Conservation (phyloP, 352 stramenopile genomes). For the Phytophthora uliginosa region DNA sequence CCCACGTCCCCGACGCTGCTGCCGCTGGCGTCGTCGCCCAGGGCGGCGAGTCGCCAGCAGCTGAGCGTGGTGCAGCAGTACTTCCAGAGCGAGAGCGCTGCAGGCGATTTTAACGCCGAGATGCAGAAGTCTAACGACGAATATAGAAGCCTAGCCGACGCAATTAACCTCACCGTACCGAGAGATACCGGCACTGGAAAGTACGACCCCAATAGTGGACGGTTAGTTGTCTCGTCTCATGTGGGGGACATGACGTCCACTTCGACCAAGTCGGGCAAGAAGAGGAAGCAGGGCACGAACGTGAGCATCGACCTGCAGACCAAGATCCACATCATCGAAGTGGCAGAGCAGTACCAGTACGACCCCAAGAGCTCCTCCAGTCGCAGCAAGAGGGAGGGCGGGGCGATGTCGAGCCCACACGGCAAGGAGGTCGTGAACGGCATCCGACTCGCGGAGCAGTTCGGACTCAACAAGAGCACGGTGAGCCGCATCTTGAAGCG, state of each 20-base stretch:
- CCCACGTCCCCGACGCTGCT: slow-evolving; percentile 61
- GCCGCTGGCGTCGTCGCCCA: slow-evolving; percentile 46
- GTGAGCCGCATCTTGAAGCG: slow-evolving; percentile 89
- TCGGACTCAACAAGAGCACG: slow-evolving; percentile 86
- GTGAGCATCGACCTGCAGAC: slow-evolving; percentile 86
- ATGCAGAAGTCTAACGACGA: slow-evolving; percentile 62
- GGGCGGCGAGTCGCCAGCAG: slow-evolving; percentile 26
- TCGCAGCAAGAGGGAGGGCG: slow-evolving; percentile 47
- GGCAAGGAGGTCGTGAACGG: slow-evolving; percentile 75
- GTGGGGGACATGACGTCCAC: slow-evolving; percentile 11
- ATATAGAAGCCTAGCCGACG: slow-evolving; percentile 52
- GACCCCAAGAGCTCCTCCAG: slow-evolving; percentile 62
- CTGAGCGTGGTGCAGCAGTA: slow-evolving; percentile 48
- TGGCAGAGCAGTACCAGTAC: slow-evolving; percentile 87
- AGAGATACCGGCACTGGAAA: slow-evolving; percentile 18
- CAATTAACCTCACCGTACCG: slow-evolving; percentile 37
- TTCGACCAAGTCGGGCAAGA: slow-evolving; percentile 45
- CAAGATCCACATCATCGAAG: slow-evolving; percentile 87
- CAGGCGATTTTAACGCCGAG: slow-evolving; percentile 51
- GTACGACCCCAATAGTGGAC: slow-evolving; percentile 7
- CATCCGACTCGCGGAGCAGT: slow-evolving; percentile 78
- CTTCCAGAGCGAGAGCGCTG: slow-evolving; percentile 39
- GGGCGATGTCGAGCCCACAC: background rate
- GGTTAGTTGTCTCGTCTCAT: slow-evolving; percentile 12
- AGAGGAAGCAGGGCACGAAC: slow-evolving; percentile 70